Evolutionary conservation across 2,329 filamentous ascomycete genomes (phyloP).

Genomic region (Zymoseptoria pseudotritici): DNA sequence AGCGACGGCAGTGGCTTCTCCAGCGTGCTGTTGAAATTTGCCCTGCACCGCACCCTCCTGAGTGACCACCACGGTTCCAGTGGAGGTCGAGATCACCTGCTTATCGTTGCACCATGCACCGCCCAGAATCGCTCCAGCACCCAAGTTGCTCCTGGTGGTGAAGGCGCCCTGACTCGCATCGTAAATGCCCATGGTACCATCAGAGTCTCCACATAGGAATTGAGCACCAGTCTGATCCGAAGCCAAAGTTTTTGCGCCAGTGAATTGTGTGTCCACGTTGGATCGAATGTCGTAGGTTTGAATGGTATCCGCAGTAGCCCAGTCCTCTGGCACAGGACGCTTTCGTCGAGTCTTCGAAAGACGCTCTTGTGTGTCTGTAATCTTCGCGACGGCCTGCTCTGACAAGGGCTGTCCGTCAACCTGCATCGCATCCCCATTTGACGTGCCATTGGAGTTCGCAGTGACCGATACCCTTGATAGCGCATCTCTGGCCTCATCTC

Average conservation of each 20-base stretch:
- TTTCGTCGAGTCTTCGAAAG: conserved; percentile 85
- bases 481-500: conserved; percentile 86
- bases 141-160: conserved; percentile 56
- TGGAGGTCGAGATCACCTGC: conserved; percentile 64
- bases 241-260: conserved; percentile 51
- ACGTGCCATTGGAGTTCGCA: conserved; percentile 30
- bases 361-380: conserved; percentile 75
- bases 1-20: conserved; percentile 67
- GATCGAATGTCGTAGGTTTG: conserved; percentile 49
- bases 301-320: conserved; percentile 71
- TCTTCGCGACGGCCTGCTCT: conserved; percentile 59
- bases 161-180: conserved; percentile 71
- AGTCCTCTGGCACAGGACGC: conserved; percentile 74
- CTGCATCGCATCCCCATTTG: conserved; percentile 78
- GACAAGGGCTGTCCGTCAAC: conserved; percentile 75
- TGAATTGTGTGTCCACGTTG: conserved; percentile 51
- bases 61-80: conserved; percentile 74
- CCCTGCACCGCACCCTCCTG: conserved; percentile 61
- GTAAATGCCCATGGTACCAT: conserved; percentile 69
- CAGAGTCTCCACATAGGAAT: conserved; percentile 66
- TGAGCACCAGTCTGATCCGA: conserved; percentile 55
- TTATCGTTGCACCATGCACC: conserved; percentile 59
- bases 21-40: conserved; percentile 73
- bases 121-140: conserved; percentile 61
- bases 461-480: conserved; percentile 77